Conservation (phyloP, 2,329 filamentous ascomycete species). For the Aspergillus ustus region DNA sequence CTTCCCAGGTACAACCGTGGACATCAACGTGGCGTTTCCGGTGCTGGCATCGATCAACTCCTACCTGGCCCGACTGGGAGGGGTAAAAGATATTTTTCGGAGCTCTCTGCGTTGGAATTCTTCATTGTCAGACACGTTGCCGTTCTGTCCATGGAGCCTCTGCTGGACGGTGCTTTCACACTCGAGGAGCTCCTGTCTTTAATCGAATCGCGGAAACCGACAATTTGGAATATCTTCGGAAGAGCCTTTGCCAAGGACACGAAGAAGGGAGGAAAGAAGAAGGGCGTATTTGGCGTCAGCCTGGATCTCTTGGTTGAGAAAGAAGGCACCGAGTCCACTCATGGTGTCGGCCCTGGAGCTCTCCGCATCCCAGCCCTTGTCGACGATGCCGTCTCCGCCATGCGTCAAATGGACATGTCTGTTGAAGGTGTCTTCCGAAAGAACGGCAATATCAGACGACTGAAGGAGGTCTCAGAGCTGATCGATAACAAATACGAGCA, state of each 20-base stretch:
- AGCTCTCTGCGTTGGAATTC: slow-evolving; percentile 92
- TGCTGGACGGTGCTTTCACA: slow-evolving; percentile 88
- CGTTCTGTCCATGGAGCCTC: slow-evolving; percentile 90
- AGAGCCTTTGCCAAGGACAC: slow-evolving; percentile 89
- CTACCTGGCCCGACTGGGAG: slow-evolving; percentile 59
- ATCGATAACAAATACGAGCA: slow-evolving; percentile 86
- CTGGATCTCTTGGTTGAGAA: slow-evolving; percentile 88
- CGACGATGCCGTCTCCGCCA: slow-evolving; percentile 91
- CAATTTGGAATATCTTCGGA: slow-evolving; percentile 97
- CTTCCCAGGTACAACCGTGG: slow-evolving; percentile 71
- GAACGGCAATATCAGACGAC: slow-evolving; percentile 96
- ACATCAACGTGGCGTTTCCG: slow-evolving; percentile 69
- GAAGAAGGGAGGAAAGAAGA: slow-evolving; percentile 78
- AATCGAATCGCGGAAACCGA: slow-evolving; percentile 90
- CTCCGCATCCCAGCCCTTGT: slow-evolving; percentile 90
- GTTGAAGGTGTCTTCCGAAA: slow-evolving; percentile 98
- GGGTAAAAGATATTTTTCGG: slow-evolving; percentile 88
- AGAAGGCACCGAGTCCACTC: slow-evolving; percentile 95
- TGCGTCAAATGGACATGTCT: slow-evolving; percentile 98
- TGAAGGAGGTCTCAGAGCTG: slow-evolving; percentile 81
- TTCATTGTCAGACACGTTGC: slow-evolving; percentile 96
- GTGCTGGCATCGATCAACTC: slow-evolving; percentile 52
- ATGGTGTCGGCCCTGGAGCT: slow-evolving; percentile 90
- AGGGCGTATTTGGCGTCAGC: slow-evolving; percentile 89
- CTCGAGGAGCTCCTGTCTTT: slow-evolving; percentile 89